Evolutionary conservation across 441 rosid genomes (phyloP).

Genomic region (Eutrema salsugineum): DNA sequence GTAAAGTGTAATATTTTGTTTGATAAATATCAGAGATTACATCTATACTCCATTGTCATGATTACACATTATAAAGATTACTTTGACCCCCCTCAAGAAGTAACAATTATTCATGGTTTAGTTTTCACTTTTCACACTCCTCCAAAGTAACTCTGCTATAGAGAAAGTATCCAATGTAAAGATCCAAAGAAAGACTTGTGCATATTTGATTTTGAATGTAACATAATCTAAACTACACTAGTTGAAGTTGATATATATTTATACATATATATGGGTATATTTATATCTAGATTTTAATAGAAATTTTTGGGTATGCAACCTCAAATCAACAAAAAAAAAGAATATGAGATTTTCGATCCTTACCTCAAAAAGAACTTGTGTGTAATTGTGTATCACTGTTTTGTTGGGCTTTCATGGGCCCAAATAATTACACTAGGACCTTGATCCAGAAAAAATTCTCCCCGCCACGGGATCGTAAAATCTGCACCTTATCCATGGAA

Average conservation of each 20-base stretch:
- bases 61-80: no score
- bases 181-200: background rate
- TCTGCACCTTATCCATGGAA: constrained; percentile 30
- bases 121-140: background rate
- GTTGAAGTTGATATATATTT: no score
- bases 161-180: constrained; percentile 11
- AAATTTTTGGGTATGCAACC: no score
- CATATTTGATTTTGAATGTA: background rate
- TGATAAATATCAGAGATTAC: background rate
- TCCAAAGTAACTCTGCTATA: constrained; percentile 8
- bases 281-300: no score
- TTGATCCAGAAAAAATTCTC: background rate
- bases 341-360: background rate
- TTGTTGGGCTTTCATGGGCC: background rate
- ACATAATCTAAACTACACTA: background rate
- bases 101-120: background rate
- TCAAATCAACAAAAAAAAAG: background rate
- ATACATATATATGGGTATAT: no score
- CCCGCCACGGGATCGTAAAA: constrained; percentile 6
- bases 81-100: no score
- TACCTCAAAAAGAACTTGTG: background rate
- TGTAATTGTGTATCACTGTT: background rate
- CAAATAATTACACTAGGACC: background rate
- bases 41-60: constrained; percentile 5
- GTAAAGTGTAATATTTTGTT: background rate